phyloP scores from a whole-genome alignment of 257 asterid genomes.

The Plantago elongata region DNA sequence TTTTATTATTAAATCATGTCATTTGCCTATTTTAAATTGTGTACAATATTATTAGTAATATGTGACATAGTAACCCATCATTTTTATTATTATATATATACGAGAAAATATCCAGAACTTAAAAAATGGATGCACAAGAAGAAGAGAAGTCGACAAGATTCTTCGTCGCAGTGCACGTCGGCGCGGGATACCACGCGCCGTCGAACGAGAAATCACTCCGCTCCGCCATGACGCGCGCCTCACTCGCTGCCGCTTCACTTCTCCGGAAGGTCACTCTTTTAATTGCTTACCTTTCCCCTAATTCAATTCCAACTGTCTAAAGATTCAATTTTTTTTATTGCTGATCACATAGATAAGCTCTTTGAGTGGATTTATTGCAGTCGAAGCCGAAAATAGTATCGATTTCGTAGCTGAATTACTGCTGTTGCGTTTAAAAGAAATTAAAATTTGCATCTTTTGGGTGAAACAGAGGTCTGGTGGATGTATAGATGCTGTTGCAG shows the following conservation, averaged over 20 bases:
- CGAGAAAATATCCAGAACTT: too few relatives aligned
- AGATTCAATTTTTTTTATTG: neutral
- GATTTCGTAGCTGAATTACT: conserved; percentile 7
- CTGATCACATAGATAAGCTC: neutral
- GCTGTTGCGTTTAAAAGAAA: neutral
- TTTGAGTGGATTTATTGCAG: conserved; percentile 3
- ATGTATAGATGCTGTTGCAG: conserved; percentile 78
- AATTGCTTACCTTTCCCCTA: neutral
- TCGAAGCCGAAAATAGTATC: neutral
- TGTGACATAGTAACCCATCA: too few relatives aligned
- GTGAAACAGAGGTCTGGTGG: conserved; percentile 58
- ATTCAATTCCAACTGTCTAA: too few relatives aligned
- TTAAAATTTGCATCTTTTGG: neutral
- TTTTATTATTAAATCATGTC: too few relatives aligned
- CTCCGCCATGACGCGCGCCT: conserved; percentile 73
- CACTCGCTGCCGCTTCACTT: conserved; percentile 68
- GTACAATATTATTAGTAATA: too few relatives aligned
- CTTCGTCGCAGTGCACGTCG: conserved; percentile 93
- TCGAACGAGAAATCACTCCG: conserved; percentile 82
- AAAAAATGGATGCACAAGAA: too few relatives aligned
- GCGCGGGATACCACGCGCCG: conserved; percentile 90
- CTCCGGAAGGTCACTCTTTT: conserved; percentile 50
- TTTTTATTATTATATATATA: too few relatives aligned
- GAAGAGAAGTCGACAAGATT: conserved; percentile 27
- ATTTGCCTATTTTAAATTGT: too few relatives aligned